A percentile compares a stretch with the other conserved stretches of the same genome.
Conservation (phyloP, 1,139 yeast genomes). For the Candida neerlandica region DNA sequence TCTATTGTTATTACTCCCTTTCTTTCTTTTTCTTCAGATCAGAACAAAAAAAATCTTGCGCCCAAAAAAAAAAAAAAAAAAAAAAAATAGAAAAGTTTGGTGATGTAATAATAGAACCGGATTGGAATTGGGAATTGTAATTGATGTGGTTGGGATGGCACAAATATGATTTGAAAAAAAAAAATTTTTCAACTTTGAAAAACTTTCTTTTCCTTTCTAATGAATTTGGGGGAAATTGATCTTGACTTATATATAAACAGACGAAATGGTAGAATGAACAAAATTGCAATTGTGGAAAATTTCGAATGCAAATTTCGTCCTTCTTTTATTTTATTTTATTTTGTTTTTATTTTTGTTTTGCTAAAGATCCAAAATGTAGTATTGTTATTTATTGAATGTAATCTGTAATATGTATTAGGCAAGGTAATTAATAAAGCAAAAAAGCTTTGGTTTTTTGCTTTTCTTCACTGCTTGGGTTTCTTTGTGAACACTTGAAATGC, state of each 20-base stretch:
- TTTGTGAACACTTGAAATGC: background rate
- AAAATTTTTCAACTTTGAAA: background rate
- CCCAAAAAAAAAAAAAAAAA: background rate
- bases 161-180: too few species aligned
- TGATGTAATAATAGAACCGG: background rate
- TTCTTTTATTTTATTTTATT: background rate
- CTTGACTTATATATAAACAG: background rate
- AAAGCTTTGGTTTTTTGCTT: background rate
- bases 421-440: background rate
- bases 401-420: slow-evolving; percentile 1
- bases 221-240: background rate
- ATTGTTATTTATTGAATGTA: background rate
- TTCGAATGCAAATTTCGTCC: background rate
- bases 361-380: background rate
- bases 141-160: too few species aligned
- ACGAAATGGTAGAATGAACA: background rate
- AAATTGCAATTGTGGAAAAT: background rate
- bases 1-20: background rate
- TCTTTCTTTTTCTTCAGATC: background rate
- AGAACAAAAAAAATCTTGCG: background rate
- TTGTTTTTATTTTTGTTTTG: background rate
- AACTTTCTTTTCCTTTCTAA: background rate
- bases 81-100: background rate
- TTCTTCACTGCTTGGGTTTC: background rate
- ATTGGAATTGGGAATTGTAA: background rate